Evolutionary conservation across 164 flowering plant species (phyloP).

Genomic region (Saururus chinensis): DNA sequence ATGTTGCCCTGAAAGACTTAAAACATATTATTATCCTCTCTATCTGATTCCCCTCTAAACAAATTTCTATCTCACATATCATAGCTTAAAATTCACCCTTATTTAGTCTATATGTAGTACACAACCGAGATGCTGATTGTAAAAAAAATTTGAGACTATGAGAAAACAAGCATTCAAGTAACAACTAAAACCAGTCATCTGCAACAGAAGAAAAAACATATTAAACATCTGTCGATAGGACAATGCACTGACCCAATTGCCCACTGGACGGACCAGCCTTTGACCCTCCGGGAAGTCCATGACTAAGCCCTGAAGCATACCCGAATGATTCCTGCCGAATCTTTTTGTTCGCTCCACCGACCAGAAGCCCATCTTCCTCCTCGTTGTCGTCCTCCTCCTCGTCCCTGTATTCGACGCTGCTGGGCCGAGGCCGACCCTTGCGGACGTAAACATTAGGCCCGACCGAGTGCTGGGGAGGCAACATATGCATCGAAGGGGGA

Average conservation of each 20-base stretch:
- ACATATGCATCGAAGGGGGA: slow-evolving; percentile 3
- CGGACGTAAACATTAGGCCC: slow-evolving; percentile 7
- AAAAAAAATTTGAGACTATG: background rate
- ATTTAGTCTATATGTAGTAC: too few relatives aligned
- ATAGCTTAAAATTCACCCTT: too few relatives aligned
- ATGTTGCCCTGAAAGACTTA: too few relatives aligned
- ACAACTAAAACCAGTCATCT: background rate
- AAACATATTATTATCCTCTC: too few relatives aligned
- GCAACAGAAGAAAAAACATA: background rate
- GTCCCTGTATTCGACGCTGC: slow-evolving; percentile 3
- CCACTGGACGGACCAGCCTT: slow-evolving; percentile 26
- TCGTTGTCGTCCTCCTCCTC: slow-evolving; percentile 40
- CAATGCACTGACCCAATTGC: slow-evolving; percentile 29
- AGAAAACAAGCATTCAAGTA: background rate
- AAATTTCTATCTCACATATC: too few relatives aligned
- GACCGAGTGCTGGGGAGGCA: slow-evolving; percentile 5
- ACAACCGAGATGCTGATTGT: too few relatives aligned
- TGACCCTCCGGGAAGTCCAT: slow-evolving; percentile 13
- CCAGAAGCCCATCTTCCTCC: slow-evolving; percentile 22
- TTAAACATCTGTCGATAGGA: background rate
- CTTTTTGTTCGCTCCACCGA: slow-evolving; percentile 27
- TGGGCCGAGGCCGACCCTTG: slow-evolving; percentile 29
- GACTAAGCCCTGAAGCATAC: slow-evolving; percentile 18
- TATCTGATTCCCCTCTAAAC: too few relatives aligned
- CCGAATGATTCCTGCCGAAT: slow-evolving; percentile 35